Conservation (phyloP, 1,284 basidiomycete genomes). For the Pseudozyma tsukubaensis region DNA sequence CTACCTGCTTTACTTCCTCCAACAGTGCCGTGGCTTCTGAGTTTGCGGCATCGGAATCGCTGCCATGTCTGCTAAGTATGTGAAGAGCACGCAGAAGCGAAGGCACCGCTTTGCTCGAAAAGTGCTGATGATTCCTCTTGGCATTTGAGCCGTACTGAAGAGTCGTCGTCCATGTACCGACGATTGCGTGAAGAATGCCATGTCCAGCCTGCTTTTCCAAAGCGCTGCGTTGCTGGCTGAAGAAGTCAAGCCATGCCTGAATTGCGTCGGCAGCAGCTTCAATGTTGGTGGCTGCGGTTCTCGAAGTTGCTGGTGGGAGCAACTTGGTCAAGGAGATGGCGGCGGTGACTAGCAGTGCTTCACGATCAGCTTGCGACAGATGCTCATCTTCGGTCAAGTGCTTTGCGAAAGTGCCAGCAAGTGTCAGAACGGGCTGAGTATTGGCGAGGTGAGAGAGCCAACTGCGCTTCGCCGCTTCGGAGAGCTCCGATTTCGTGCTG, state of each 20-base stretch:
- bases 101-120: constrained; percentile 27
- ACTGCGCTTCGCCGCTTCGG: constrained; percentile 37
- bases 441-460: constrained; percentile 46
- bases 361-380: neutral
- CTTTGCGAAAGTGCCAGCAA: constrained; percentile 31
- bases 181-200: constrained; percentile 25
- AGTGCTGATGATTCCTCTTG: constrained; percentile 54
- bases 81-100: constrained; percentile 25
- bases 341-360: constrained; percentile 10
- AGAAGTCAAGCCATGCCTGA: constrained; percentile 44
- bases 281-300: constrained; percentile 53
- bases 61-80: neutral
- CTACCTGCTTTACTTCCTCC: constrained; percentile 27
- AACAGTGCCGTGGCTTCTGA: neutral
- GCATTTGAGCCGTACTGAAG: constrained; percentile 54
- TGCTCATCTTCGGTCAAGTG: constrained; percentile 8
- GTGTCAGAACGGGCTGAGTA: constrained; percentile 34
- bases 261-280: constrained; percentile 52
- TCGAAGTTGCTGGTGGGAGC: constrained; percentile 37
- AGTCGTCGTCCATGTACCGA: constrained; percentile 31
- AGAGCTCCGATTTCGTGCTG: constrained; percentile 13
- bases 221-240: constrained; percentile 9
- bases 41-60: neutral
- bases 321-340: constrained; percentile 18
- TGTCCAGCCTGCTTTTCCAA: constrained; percentile 5